Base-by-base conservation (phyloP, 2,329 filamentous ascomycete species). In the Penicillium palitans region DNA sequence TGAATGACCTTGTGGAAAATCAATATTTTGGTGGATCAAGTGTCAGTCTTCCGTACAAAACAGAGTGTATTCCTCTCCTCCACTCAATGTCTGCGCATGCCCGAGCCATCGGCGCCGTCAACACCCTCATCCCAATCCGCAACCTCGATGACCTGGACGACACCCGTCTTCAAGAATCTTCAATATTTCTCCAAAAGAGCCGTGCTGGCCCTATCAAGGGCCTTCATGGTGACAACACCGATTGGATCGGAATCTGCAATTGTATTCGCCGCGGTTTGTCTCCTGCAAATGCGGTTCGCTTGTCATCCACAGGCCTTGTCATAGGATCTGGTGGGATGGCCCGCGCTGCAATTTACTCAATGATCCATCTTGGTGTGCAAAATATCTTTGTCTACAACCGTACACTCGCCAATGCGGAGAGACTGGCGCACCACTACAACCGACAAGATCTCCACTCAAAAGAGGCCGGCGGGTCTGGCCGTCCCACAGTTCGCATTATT, bases 201-300 rank as follows among this genome's bases (percentile, higher is more conserved):
- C 81, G 85, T 44, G 81, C 86, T 1, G 89, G 89, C 0, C 83
- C 86, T 0, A 84, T 91, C 7, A 83, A 84, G 61, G 88, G 87
- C 0, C 78, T 92, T 0, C 90, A 91, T 61, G 90, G 89, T 1
- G 89, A 92, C 58, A 93, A 93, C 59, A 92, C 89, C 0, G 90
- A 93, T 71, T 93, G 90, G 87, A 88, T 91, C 35, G 90, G 90
- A 6, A 90, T 93, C 42, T 80, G 87, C 53, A 88, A 87, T 3
- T 91, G 88, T 68, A 84, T 93, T 42, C 83, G 87, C 6, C 81
- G 88, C 33, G 89, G 89, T 2, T 78, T 92, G 2, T 91, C 89
- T 0, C 90, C 90, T 0, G 87, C 88, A 4, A 89, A 89, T 61
- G 85, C 84, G 2, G 82, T 88, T 0, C 80, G 84, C 3, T 78